Evolutionary conservation across 371 early-diverging fungal species (phyloP).

Genomic region (Chytridium lagenaria): DNA sequence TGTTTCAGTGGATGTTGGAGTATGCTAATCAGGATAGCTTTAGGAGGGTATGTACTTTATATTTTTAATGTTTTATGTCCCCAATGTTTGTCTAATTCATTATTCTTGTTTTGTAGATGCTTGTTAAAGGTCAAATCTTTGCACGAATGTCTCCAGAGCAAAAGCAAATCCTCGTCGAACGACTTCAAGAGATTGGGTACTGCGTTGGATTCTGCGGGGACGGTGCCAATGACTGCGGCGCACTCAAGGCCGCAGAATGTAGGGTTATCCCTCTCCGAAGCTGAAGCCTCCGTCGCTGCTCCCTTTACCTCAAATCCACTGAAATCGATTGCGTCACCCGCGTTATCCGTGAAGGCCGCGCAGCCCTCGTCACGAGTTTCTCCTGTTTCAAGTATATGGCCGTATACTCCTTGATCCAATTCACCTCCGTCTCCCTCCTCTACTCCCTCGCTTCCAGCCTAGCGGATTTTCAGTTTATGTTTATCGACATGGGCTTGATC

Average conservation of each 20-base stretch:
- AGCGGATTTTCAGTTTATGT: conserved; percentile 93
- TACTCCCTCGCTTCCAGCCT: conserved; percentile 86
- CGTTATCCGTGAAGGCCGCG: conserved; percentile 96
- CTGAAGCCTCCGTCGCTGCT: conserved; percentile 97
- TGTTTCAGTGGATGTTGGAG: conserved; percentile 94
- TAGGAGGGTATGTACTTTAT: conserved; percentile 41
- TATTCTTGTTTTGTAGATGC: conserved; percentile 61
- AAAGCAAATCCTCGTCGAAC: conserved; percentile 93
- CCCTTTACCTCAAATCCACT: conserved; percentile 90
- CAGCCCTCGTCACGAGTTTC: conserved; percentile 96
- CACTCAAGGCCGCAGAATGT: conserved; percentile 98
- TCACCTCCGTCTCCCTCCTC: conserved; percentile 86
- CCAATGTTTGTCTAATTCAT: neutral
- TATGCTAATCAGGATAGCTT: conserved; percentile 71
- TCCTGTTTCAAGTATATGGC: conserved; percentile 98
- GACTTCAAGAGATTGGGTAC: conserved; percentile 87
- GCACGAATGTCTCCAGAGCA: conserved; percentile 99
- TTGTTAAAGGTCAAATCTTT: conserved; percentile 91
- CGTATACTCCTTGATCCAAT: conserved; percentile 73
- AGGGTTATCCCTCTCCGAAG: conserved; percentile 96
- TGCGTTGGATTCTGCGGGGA: conserved; percentile 99
- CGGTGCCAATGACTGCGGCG: conserved; percentile 99
- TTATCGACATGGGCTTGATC: conserved; percentile 87
- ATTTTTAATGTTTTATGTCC: neutral
- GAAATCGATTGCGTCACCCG: conserved; percentile 93